Evolutionary conservation across 495 filamentous ascomycete species (phyloP).

Genomic region (Talaromyces borbonicus): DNA sequence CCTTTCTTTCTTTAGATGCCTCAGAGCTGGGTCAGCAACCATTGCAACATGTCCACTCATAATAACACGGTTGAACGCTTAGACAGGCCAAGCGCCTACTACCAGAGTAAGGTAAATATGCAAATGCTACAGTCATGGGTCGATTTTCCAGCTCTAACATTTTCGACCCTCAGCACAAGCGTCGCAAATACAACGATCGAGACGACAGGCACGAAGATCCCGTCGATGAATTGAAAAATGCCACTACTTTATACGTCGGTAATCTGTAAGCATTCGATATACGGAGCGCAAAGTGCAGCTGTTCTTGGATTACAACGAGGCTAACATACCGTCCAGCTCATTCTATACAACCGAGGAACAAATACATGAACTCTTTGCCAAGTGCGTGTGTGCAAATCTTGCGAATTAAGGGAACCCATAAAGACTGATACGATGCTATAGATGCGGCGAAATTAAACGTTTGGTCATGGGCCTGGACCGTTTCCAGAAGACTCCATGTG

Average conservation of each 20-base stretch:
- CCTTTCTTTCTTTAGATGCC: neutral
- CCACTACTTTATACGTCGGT: conserved; percentile 93
- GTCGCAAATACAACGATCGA: conserved; percentile 47
- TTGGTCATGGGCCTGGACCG: conserved; percentile 98
- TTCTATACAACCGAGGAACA: conserved; percentile 99
- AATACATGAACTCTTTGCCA: conserved; percentile 93
- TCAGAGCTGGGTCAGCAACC: neutral
- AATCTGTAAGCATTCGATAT: conserved; percentile 61
- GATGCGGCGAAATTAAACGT: conserved; percentile 92
- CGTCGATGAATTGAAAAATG: conserved; percentile 69
- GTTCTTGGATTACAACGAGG: neutral
- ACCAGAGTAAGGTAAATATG: conserved; percentile 54
- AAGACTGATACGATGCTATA: conserved; percentile 14
- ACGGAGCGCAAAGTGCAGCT: no score
- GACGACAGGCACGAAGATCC: conserved; percentile 49
- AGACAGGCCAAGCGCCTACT: conserved; percentile 85
- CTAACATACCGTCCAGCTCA: conserved; percentile 48
- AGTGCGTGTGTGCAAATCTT: conserved; percentile 33
- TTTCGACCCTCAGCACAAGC: conserved; percentile 52
- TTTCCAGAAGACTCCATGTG: conserved; percentile 94
- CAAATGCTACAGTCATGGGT: neutral
- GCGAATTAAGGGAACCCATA: neutral
- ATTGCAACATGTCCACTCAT: conserved; percentile 5
- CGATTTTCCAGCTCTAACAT: neutral
- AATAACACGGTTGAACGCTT: conserved; percentile 70